These are phyloP conservation scores for Fennellomyces sp. DNA, from an alignment of 371 early-diverging fungal species.

Conservation along the genomic window DNA sequence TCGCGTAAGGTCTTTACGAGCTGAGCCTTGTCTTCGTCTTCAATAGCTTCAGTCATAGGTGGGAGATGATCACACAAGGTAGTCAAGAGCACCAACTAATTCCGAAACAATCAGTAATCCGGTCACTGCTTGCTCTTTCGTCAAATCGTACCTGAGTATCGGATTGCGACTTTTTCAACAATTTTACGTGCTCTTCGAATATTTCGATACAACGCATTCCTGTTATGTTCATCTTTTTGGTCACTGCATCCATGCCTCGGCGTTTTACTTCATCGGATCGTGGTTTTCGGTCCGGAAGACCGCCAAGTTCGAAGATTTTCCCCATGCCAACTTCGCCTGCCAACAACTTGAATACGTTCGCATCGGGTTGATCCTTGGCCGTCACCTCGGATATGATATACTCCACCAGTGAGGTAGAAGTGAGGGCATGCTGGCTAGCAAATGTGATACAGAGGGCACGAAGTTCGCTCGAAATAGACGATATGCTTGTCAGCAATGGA, in stretches of 20 bases:
- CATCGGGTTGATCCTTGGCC: slow-evolving; percentile 5
- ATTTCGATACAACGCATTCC: slow-evolving; percentile 48
- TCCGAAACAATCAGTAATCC: background rate
- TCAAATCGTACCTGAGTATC: slow-evolving; percentile 10
- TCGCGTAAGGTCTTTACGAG: slow-evolving; percentile 21
- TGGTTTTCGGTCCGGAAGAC: slow-evolving; percentile 22
- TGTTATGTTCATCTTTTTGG: slow-evolving; percentile 47
- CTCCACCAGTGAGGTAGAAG: slow-evolving; percentile 59
- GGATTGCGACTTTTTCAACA: slow-evolving; percentile 9
- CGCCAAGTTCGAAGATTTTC: slow-evolving; percentile 47
- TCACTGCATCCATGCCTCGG: slow-evolving; percentile 58
- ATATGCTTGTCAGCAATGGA: slow-evolving; percentile 33
- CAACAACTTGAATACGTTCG: slow-evolving; percentile 10
- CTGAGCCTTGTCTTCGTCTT: slow-evolving; percentile 18
- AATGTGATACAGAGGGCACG: slow-evolving; percentile 34
- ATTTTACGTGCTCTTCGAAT: slow-evolving; percentile 27
- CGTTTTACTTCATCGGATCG: slow-evolving; percentile 31
- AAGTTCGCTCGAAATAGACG: slow-evolving; percentile 25
- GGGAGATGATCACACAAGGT: slow-evolving; percentile 29
- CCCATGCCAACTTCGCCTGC: slow-evolving; percentile 50
- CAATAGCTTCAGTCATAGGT: background rate
- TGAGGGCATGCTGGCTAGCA: slow-evolving; percentile 54
- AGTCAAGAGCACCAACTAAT: slow-evolving; percentile 17
- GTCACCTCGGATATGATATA: slow-evolving; percentile 49
- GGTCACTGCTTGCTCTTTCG: background rate